These are phyloP conservation scores for Xylaria sp. DNA, from an alignment of 495 filamentous ascomycete species.

Conservation along the genomic window DNA sequence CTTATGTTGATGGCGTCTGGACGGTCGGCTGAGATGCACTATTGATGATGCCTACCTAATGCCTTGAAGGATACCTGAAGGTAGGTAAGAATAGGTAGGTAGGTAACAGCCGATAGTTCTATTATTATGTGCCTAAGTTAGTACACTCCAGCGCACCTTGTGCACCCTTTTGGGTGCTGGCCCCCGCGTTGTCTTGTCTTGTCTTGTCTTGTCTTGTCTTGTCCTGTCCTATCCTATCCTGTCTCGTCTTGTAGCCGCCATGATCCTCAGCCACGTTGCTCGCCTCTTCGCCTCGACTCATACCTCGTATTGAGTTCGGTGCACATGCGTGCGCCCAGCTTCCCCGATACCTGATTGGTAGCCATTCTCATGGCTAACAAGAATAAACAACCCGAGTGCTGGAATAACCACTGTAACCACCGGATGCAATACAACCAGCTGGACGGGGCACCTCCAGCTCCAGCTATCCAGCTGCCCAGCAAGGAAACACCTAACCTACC, in stretches of 20 bases:
- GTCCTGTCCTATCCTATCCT: too few species aligned
- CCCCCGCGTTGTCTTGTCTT: conserved; percentile 21
- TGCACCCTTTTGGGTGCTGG: not conserved
- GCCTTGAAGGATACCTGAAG: not conserved
- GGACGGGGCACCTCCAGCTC: not conserved
- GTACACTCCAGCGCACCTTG: not conserved
- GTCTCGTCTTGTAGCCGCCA: too few species aligned
- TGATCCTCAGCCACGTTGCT: conserved; percentile 27
- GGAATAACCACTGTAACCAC: conserved; percentile 4
- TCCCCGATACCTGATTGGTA: conserved; percentile 21
- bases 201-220: too few species aligned
- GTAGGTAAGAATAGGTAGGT: too few species aligned
- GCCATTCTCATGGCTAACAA: conserved; percentile 7
- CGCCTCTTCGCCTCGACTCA: conserved; percentile 14
- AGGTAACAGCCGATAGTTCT: not conserved
- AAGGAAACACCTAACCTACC: too few species aligned
- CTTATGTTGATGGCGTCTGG: not conserved
- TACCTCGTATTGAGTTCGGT: conserved; percentile 25
- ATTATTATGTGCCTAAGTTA: not conserved
- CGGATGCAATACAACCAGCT: conserved; percentile 1
- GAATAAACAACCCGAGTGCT: not conserved
- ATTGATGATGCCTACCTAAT: not conserved
- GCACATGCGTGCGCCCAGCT: conserved; percentile 21
- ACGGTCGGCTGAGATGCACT: not conserved
- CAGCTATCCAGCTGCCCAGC: too few species aligned